Conservation (phyloP, 768 basidiomycete genomes). For the Leccinum subtestaceum region DNA sequence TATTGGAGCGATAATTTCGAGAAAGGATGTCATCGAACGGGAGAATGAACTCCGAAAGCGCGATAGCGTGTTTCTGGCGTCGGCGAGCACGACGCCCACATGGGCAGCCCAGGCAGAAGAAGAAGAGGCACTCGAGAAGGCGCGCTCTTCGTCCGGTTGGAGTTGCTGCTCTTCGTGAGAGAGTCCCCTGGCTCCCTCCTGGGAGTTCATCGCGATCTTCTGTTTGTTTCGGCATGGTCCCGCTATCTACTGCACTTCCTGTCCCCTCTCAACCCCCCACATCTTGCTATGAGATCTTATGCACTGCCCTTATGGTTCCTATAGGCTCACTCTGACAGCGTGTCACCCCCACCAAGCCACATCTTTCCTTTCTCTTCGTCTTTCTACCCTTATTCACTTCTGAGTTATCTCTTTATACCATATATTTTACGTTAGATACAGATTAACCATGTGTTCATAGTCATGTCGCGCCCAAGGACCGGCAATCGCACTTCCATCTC, state of each 20-base stretch:
- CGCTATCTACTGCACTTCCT: conserved; percentile 16
- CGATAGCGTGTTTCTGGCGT: conserved; percentile 78
- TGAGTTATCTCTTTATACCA: conserved; percentile 41
- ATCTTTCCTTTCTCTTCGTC: conserved; percentile 7
- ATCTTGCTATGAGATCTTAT: conserved; percentile 29
- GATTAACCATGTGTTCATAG: conserved; percentile 37
- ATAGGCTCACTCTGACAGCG: conserved; percentile 25
- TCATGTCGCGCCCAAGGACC: conserved; percentile 14
- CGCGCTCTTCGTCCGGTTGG: conserved; percentile 51
- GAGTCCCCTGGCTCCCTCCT: neutral
- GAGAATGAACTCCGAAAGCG: conserved; percentile 79
- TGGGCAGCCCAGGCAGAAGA: conserved; percentile 82
- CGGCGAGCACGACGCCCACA: conserved; percentile 57
- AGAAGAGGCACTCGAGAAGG: conserved; percentile 66
- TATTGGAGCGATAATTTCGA: conserved; percentile 74
- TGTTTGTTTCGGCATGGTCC: conserved; percentile 21
- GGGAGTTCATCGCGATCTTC: conserved; percentile 8
- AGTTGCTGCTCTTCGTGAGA: conserved; percentile 60
- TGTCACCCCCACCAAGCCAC: conserved; percentile 15
- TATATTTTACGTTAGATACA: conserved; percentile 39
- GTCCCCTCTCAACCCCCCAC: conserved; percentile 15
- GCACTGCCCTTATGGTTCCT: conserved; percentile 21
- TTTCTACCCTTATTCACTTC: conserved; percentile 32
- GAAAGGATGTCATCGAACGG: conserved; percentile 74
- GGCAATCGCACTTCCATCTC: conserved; percentile 7